These are phyloP conservation scores for Candida sphagnicola DNA, from an alignment of 805 yeast species.

Conservation along the genomic window DNA sequence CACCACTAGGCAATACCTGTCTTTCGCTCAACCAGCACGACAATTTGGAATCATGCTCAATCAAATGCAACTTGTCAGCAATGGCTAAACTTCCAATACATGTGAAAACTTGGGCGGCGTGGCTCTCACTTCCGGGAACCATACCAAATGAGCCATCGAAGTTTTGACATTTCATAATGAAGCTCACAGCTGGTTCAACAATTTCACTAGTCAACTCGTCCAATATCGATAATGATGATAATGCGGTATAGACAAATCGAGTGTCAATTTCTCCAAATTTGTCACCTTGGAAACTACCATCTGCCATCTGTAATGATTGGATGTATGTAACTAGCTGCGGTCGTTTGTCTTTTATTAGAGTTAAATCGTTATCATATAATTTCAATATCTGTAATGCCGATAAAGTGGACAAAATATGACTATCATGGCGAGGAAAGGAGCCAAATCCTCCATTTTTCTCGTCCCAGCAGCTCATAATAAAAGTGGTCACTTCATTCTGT, in stretches of 20 bases:
- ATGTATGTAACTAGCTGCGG: constrained; percentile 25
- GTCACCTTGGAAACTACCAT: constrained; percentile 89
- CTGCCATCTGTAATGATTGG: constrained; percentile 42
- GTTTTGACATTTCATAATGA: constrained; percentile 68
- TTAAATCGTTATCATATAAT: constrained; percentile 47
- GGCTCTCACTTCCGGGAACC: constrained; percentile 93
- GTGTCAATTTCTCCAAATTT: constrained; percentile 90
- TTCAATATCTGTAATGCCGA: constrained; percentile 81
- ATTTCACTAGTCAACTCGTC: constrained; percentile 55
- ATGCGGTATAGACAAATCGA: constrained; percentile 79
- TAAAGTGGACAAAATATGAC: constrained; percentile 78
- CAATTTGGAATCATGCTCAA: constrained; percentile 38
- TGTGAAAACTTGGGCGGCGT: constrained; percentile 87
- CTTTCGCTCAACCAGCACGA: constrained; percentile 91
- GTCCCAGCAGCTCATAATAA: constrained; percentile 65
- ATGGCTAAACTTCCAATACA: constrained; percentile 81
- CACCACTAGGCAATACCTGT: constrained; percentile 75
- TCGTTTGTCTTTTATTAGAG: constrained; percentile 29
- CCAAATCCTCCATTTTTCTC: constrained; percentile 74
- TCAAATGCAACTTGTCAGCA: constrained; percentile 50
- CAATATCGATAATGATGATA: constrained; percentile 68
- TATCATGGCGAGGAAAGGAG: constrained; percentile 84
- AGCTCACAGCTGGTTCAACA: constrained; percentile 61
- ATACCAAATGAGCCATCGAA: constrained; percentile 96
- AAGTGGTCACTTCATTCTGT: constrained; percentile 59